Percentiles rank a stretch among this genome's conserved stretches.
Evolutionary conservation across 805 yeast genomes (phyloP).

Genomic region (Brettanomyces custersianus): DNA sequence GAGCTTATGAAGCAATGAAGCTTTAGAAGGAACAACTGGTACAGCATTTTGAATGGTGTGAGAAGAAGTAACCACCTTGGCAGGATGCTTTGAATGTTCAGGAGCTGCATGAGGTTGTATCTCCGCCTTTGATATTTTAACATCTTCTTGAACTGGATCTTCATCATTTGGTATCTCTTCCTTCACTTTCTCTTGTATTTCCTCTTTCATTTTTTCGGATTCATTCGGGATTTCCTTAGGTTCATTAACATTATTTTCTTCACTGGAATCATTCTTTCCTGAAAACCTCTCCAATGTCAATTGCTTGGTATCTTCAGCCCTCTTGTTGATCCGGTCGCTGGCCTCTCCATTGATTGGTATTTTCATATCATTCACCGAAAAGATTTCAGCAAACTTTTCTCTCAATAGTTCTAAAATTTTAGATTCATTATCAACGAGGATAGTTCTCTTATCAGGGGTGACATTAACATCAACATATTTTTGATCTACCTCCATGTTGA

Average conservation of each 20-base stretch:
- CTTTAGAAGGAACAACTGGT: no score
- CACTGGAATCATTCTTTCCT: constrained; percentile 1
- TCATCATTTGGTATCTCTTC: constrained; percentile 4
- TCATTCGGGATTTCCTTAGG: not conserved
- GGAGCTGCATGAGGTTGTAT: no score
- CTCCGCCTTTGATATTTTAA: no score
- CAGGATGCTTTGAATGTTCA: no score
- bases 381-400: constrained; percentile 39
- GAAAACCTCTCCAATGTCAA: constrained; percentile 1
- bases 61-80: no score
- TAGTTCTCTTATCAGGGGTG: constrained; percentile 80
- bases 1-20: no score
- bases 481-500: constrained; percentile 49
- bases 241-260: constrained; percentile 7
- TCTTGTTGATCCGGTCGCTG: not conserved
- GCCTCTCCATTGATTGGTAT: constrained; percentile 16
- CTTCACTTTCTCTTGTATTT: constrained; percentile 5
- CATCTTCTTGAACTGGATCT: not conserved
- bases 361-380: constrained; percentile 25
- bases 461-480: constrained; percentile 70
- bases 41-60: no score
- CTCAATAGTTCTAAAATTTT: constrained; percentile 47
- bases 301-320: not conserved
- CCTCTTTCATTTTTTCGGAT: constrained; percentile 2
- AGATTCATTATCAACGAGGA: constrained; percentile 60